Percentiles rank a stretch among this genome's conserved stretches.
These are phyloP conservation scores for Plasmodium fragile DNA, from an alignment of 169 alveolate species.

Conservation along the genomic window DNA sequence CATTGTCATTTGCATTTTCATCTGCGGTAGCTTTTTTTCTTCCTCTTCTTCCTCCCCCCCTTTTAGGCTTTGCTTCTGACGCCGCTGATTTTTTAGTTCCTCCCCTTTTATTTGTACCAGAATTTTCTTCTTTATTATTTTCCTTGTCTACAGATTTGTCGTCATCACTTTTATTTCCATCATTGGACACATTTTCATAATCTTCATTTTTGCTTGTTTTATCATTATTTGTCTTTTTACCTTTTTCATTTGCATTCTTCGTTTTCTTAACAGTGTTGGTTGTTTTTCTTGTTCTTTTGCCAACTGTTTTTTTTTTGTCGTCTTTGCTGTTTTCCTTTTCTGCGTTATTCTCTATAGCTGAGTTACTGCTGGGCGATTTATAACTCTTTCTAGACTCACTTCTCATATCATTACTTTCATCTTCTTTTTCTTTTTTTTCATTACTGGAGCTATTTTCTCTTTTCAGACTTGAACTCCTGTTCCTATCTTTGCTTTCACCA, in stretches of 20 bases:
- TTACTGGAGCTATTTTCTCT: slow-evolving; percentile 42
- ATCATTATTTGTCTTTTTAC: slow-evolving; percentile 20
- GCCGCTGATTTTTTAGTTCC: slow-evolving; percentile 41
- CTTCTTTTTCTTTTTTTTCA: slow-evolving; percentile 27
- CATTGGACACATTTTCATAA: slow-evolving; percentile 44
- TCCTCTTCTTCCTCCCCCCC: slow-evolving; percentile 60
- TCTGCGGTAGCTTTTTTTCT: not conserved
- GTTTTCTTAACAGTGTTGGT: slow-evolving; percentile 19
- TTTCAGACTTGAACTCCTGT: slow-evolving; percentile 25
- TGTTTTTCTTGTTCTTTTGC: slow-evolving; percentile 1
- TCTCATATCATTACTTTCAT: slow-evolving; percentile 23
- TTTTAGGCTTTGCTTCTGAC: slow-evolving; percentile 42
- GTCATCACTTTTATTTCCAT: slow-evolving; percentile 53
- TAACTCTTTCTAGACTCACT: slow-evolving; percentile 31
- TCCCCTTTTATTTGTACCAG: slow-evolving; percentile 20
- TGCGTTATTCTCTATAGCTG: slow-evolving; percentile 28
- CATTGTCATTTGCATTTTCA: slow-evolving; percentile 31
- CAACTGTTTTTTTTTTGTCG: slow-evolving; percentile 15
- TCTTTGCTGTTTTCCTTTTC: slow-evolving; percentile 36
- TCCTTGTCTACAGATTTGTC: slow-evolving; percentile 41
- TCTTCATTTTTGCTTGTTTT: slow-evolving; percentile 51
- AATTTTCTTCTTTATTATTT: slow-evolving; percentile 27
- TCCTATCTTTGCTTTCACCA: slow-evolving; percentile 2
- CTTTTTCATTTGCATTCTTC: slow-evolving; percentile 11
- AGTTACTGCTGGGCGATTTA: slow-evolving; percentile 17